Conservation (phyloP, 257 asterid species). For the Hygrophila difformis region DNA sequence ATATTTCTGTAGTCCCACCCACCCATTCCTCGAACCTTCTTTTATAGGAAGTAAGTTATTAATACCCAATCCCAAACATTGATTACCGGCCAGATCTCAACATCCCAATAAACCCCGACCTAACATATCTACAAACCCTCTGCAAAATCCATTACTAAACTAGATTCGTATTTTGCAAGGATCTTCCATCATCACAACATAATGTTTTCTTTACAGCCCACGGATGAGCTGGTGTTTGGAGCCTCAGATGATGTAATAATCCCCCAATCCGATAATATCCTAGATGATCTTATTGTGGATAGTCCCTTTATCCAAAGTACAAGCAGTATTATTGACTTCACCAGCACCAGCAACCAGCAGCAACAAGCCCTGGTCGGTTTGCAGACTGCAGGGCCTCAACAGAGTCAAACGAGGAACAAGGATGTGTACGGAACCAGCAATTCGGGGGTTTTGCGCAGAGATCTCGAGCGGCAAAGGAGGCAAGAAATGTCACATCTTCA, state of each 20-base stretch:
- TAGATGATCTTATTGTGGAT: background rate
- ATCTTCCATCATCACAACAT: background rate
- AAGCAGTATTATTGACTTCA: constrained; percentile 12
- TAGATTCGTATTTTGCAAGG: constrained; percentile 2
- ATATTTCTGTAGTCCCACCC: too few relatives aligned
- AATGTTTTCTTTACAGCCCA: constrained; percentile 27
- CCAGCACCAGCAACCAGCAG: background rate
- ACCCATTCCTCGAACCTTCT: too few relatives aligned
- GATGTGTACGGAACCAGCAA: constrained; percentile 8
- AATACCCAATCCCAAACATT: too few relatives aligned
- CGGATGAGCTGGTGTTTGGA: constrained; percentile 19
- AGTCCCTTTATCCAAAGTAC: background rate
- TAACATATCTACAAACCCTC: constrained; percentile 3
- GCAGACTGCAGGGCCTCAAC: background rate
- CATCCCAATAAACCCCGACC: too few relatives aligned
- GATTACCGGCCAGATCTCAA: too few relatives aligned
- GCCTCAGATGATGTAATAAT: constrained; percentile 6
- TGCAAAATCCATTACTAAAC: constrained; percentile 1
- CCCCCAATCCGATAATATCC: constrained; percentile 6
- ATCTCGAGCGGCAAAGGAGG: constrained; percentile 30
- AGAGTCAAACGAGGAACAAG: background rate
- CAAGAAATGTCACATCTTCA: constrained; percentile 30
- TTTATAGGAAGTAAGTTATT: too few relatives aligned
- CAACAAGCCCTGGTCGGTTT: background rate
- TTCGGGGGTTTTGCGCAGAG: constrained; percentile 33